Percentiles rank a stretch among this genome's conserved stretches.
Evolutionary conservation across 2,329 filamentous ascomycete genomes (phyloP).

Genomic region (Cordyceps militaris): DNA sequence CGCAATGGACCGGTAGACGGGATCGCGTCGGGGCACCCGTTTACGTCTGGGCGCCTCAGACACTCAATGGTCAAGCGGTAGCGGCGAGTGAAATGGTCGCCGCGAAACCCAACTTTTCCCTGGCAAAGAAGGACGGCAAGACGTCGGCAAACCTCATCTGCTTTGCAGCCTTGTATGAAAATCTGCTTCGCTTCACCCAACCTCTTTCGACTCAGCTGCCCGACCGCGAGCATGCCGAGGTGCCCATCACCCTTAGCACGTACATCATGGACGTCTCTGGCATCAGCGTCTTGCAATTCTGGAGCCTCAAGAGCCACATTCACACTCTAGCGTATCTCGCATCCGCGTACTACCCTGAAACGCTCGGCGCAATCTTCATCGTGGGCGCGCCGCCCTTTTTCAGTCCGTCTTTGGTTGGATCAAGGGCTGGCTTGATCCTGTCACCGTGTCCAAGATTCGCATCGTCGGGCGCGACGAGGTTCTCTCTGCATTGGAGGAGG

Average conservation of each 20-base stretch:
- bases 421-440: conserved; percentile 91
- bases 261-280: conserved; percentile 94
- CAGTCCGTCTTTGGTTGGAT: conserved; percentile 87
- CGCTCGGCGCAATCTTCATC: conserved; percentile 60
- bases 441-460: conserved; percentile 93
- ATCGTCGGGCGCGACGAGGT: conserved; percentile 71
- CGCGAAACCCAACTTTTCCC: conserved; percentile 49
- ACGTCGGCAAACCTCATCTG: conserved; percentile 70
- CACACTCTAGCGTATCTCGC: conserved; percentile 82
- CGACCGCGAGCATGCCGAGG: conserved; percentile 63
- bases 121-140: conserved; percentile 58
- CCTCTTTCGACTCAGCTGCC: conserved; percentile 72
- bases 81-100: conserved; percentile 64
- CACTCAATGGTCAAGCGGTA: conserved; percentile 72
- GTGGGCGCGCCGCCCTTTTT: conserved; percentile 88
- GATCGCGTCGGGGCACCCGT: neutral
- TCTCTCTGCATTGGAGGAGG: conserved; percentile 65
- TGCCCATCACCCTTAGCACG: conserved; percentile 86
- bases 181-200: conserved; percentile 78
- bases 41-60: conserved; percentile 1
- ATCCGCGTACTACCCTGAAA: conserved; percentile 92
- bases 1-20: neutral
- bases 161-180: conserved; percentile 89
- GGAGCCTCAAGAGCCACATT: conserved; percentile 91
- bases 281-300: conserved; percentile 87